These are phyloP conservation scores for Beauveria scarabaeidicola DNA, from an alignment of 2,329 filamentous ascomycete genomes.

Conservation along the genomic window DNA sequence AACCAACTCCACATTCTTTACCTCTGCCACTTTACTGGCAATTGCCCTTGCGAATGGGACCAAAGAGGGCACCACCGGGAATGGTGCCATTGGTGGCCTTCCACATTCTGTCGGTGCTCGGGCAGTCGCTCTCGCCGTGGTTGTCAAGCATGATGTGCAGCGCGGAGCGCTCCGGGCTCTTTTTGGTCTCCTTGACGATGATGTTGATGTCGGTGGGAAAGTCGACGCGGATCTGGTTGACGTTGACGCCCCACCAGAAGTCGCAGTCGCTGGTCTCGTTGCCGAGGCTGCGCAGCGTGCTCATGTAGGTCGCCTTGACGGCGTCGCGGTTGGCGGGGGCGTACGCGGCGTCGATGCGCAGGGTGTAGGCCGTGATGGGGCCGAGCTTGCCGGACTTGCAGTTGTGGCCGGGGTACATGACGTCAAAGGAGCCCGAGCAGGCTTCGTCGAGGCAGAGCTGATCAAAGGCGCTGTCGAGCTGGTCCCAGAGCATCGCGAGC, in stretches of 20 bases:
- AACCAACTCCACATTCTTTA: background rate
- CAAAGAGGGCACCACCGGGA: slow-evolving; percentile 8
- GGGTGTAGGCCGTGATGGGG: slow-evolving; percentile 5
- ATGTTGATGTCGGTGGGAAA: slow-evolving; percentile 11
- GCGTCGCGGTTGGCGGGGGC: slow-evolving; percentile 10
- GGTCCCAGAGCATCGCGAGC: slow-evolving; percentile 9
- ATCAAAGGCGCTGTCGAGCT: slow-evolving; percentile 11
- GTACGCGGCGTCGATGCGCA: slow-evolving; percentile 10
- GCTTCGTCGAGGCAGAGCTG: slow-evolving; percentile 9
- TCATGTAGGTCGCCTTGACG: slow-evolving; percentile 9
- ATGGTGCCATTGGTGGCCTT: background rate
- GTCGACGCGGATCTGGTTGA: slow-evolving; percentile 5
- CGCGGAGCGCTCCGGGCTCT: background rate
- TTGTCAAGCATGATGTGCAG: slow-evolving; percentile 11
- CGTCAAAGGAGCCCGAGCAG: slow-evolving; percentile 7
- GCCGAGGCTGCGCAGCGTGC: slow-evolving; percentile 9
- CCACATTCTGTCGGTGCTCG: slow-evolving; percentile 5
- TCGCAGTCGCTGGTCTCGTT: slow-evolving; percentile 9
- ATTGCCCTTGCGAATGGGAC: slow-evolving; percentile 7
- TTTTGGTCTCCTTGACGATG: background rate
- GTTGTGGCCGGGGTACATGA: slow-evolving; percentile 8
- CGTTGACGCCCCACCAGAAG: background rate
- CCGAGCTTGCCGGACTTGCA: slow-evolving; percentile 8
- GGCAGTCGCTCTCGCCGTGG: slow-evolving; percentile 6
- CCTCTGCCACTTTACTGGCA: background rate